Base-by-base conservation (phyloP, 352 stramenopile species). In the Phytophthora litchii region DNA sequence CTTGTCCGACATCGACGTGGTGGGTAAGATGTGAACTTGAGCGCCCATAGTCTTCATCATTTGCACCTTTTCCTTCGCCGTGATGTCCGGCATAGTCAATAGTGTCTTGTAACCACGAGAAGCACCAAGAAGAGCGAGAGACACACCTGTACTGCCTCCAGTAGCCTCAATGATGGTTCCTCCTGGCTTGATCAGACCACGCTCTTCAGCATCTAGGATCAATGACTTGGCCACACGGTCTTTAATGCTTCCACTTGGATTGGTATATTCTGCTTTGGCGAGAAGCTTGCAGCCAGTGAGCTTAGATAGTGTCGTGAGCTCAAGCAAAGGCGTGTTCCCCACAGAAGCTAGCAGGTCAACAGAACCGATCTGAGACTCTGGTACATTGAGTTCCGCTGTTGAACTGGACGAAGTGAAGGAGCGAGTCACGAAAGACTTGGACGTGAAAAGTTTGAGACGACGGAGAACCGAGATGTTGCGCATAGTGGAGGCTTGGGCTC, bases 221-320 rank as follows among this genome's bases (percentile, higher is more conserved):
- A 98, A 84, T 27, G 74, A 89, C 36, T 96, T 89, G 32, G 91
- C 92, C 7, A 96, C 94, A 35, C 94, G 92, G 76, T 98, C 94
- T 72, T 98, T 98, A 54, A 98, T 89, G 17, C 78, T 95, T 4
- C 94, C 94, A 57, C 91, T 91, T 19, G 95, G 95, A 68, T 98
- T 98, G 62, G 85, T 75, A 60, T 78, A 92, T 71, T 93, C 84
- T 29, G 81, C 82, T 67, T 93, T 93, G 51, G 70, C 84, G 20
- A 88, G 77, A 56, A 93, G 82, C 49, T 75, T 86, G 66, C 82
- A 90, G 3, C 74, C 72, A 6, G 84, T 93, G 43, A 91, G 73
- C 48, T 71, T 64, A 0, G 81, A 89, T n/a, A 91, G 32, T 19
- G 68, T 76, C 31, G 75, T 77, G 47, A 93, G 74, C 62, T 91